A percentile compares a stretch with the other conserved stretches of the same genome.
phyloP scores from a whole-genome alignment of 129 eudicot genomes.

The Flaveria robusta region DNA sequence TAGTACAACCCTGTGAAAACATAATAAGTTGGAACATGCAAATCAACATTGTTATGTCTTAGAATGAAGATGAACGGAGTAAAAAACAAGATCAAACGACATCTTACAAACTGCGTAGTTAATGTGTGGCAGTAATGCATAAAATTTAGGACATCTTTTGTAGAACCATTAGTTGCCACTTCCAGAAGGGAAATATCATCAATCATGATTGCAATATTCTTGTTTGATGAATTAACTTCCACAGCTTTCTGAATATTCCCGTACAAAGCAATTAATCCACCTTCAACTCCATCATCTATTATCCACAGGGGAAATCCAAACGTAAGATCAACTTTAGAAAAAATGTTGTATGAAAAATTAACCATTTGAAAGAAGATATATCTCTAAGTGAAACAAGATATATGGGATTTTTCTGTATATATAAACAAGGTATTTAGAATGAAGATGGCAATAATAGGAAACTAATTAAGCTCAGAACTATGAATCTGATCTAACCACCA shows the following conservation, averaged over 20 bases:
- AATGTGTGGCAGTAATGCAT: conserved; percentile 86
- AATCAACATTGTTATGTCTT: background rate
- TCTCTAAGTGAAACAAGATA: background rate
- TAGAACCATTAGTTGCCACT: conserved; percentile 80
- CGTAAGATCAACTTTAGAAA: background rate
- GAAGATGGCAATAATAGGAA: background rate
- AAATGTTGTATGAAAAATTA: background rate
- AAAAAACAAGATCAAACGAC: background rate
- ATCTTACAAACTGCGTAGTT: conserved; percentile 73
- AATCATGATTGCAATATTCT: conserved; percentile 49
- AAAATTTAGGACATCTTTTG: conserved; percentile 67
- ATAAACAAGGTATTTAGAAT: background rate
- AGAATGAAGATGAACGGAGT: background rate
- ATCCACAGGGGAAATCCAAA: conserved; percentile 27
- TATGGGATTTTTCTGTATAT: background rate
- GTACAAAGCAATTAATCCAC: conserved; percentile 54
- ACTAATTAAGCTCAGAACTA: background rate
- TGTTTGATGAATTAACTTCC: conserved; percentile 45
- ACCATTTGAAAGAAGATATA: background rate
- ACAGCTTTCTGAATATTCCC: conserved; percentile 83
- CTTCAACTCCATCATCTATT: conserved; percentile 50
- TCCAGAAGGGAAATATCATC: conserved; percentile 90
- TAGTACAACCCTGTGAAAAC: conserved; percentile 61
- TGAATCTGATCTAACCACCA: background rate
- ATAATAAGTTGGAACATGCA: conserved; percentile 22